phyloP scores from a whole-genome alignment of 345 rosid genomes.

The Adansonia digitata region DNA sequence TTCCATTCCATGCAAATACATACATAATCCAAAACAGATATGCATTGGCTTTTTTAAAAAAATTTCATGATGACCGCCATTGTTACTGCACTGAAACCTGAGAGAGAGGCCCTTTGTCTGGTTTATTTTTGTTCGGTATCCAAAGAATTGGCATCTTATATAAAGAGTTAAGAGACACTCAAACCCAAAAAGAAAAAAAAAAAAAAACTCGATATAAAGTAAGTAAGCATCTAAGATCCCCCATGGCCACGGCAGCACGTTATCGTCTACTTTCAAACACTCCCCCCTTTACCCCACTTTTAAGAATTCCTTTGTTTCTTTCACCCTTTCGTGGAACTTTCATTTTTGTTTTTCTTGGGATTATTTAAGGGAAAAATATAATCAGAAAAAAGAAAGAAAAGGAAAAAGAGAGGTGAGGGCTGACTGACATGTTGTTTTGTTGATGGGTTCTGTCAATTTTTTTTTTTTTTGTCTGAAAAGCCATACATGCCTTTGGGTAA shows the following conservation, averaged over 20 bases:
- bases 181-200: constrained; percentile 3
- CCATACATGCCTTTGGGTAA: constrained; percentile 34
- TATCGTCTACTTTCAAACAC: no score
- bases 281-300: constrained; percentile 14
- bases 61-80: constrained; percentile 9
- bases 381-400: not conserved
- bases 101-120: constrained; percentile 34
- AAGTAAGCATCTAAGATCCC: constrained; percentile 11
- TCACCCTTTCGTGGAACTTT: constrained; percentile 35
- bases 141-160: constrained; percentile 13
- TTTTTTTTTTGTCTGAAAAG: no score
- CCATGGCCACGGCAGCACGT: no score
- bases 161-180: not conserved
- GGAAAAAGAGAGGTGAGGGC: not conserved
- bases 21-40: not conserved
- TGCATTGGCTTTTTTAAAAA: constrained; percentile 10
- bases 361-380: no score
- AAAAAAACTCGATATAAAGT: not conserved
- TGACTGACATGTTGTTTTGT: constrained; percentile 20
- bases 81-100: constrained; percentile 30
- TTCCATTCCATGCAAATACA: not conserved
- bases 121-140: constrained; percentile 30
- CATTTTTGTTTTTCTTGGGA: constrained; percentile 34
- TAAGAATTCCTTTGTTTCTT: constrained; percentile 29
- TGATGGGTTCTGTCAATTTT: constrained; percentile 29